These are phyloP conservation scores for Kernera saxatilis DNA, from an alignment of 345 rosid genomes.

Conservation along the genomic window DNA sequence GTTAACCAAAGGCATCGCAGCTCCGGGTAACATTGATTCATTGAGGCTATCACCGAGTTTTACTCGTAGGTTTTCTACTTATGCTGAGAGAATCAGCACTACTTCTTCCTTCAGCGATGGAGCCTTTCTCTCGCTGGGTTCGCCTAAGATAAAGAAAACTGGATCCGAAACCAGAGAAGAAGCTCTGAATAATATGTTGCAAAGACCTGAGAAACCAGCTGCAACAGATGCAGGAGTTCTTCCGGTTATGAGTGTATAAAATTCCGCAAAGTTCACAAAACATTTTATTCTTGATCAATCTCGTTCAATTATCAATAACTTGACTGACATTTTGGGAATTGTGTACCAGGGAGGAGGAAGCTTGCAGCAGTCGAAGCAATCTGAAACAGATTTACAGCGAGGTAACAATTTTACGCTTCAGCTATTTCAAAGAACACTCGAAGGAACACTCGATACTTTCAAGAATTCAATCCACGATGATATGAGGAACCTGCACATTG, in stretches of 20 bases:
- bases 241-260: slow-evolving; percentile 49
- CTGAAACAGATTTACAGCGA: slow-evolving; percentile 50
- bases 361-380: slow-evolving; percentile 28
- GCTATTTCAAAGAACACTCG: slow-evolving; percentile 71
- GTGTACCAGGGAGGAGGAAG: slow-evolving; percentile 52
- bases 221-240: slow-evolving; percentile 36
- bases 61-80: slow-evolving; percentile 59
- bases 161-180: slow-evolving; percentile 76
- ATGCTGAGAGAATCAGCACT: slow-evolving; percentile 78
- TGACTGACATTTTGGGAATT: neutral
- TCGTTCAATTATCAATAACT: neutral
- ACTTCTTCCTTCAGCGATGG: slow-evolving; percentile 64
- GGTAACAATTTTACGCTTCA: slow-evolving; percentile 66
- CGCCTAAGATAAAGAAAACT: slow-evolving; percentile 79
- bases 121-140: slow-evolving; percentile 39
- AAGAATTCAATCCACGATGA: slow-evolving; percentile 77
- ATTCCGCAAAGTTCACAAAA: neutral
- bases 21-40: slow-evolving; percentile 41
- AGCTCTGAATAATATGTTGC: slow-evolving; percentile 47
- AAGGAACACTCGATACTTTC: slow-evolving; percentile 68
- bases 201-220: slow-evolving; percentile 46
- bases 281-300: neutral
- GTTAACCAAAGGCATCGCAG: slow-evolving; percentile 38
- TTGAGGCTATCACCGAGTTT: slow-evolving; percentile 38
- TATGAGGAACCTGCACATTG: slow-evolving; percentile 81